These are phyloP conservation scores for Kluyveromyces siamensis DNA, from an alignment of 805 yeast genomes.

Conservation along the genomic window DNA sequence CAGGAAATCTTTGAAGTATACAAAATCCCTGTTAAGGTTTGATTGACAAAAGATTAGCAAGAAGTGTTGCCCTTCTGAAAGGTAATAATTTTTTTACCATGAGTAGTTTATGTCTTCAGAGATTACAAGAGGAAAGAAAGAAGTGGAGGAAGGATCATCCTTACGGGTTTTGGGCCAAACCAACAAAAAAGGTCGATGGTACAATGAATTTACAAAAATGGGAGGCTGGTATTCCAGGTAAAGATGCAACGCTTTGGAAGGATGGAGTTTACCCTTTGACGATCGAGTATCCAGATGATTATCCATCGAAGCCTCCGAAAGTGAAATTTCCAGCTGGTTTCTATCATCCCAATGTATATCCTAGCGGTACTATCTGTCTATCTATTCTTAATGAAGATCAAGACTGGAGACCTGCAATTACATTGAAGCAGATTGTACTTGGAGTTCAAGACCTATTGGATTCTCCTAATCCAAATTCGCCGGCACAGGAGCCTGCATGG, in stretches of 20 bases:
- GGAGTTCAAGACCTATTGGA: slow-evolving; percentile 90
- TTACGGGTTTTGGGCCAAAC: slow-evolving; percentile 93
- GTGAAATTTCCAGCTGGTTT: slow-evolving; percentile 83
- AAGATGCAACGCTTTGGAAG: slow-evolving; percentile 76
- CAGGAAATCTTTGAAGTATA: background rate
- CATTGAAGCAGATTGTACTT: slow-evolving; percentile 76
- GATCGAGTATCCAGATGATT: slow-evolving; percentile 77
- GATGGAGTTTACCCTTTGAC: slow-evolving; percentile 84
- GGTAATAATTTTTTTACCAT: slow-evolving; percentile 9
- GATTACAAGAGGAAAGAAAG: slow-evolving; percentile 91
- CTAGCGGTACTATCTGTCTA: slow-evolving; percentile 93
- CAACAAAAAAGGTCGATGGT: slow-evolving; percentile 72
- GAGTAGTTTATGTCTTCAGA: slow-evolving; percentile 59
- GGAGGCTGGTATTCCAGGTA: slow-evolving; percentile 97
- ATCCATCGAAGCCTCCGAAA: slow-evolving; percentile 95
- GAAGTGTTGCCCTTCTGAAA: too few species aligned
- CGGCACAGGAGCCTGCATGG: slow-evolving; percentile 98
- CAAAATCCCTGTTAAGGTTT: background rate
- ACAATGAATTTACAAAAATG: slow-evolving; percentile 75
- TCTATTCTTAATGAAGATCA: slow-evolving; percentile 89
- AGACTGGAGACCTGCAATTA: slow-evolving; percentile 97
- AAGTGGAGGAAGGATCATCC: slow-evolving; percentile 99
- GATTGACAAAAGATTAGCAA: too few species aligned
- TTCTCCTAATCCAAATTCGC: slow-evolving; percentile 88
- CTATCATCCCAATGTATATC: slow-evolving; percentile 96